Conservation (phyloP, 306 rosid genomes). For the Sphenostylis stenocarpa region DNA sequence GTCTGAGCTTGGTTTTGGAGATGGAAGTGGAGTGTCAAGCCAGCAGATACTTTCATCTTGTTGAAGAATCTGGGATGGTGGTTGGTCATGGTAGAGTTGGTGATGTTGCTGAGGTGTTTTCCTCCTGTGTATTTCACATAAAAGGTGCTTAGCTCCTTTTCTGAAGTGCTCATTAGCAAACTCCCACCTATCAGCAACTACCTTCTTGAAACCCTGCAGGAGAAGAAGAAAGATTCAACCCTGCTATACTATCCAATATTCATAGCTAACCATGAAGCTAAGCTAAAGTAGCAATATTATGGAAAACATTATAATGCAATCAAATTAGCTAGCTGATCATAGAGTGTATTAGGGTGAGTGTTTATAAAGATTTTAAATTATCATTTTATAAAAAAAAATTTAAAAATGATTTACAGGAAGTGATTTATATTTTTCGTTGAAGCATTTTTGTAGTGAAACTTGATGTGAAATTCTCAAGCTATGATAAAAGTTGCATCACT, state of each 20-base stretch:
- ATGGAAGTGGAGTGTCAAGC: conserved; percentile 37
- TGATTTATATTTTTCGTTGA: neutral
- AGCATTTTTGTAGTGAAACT: neutral
- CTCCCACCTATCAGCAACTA: conserved; percentile 74
- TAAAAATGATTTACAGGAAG: neutral
- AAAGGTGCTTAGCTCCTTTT: conserved; percentile 59
- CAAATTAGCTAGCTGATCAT: neutral
- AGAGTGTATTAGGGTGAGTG: neutral
- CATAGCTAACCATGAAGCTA: conserved; percentile 1
- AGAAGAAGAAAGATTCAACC: neutral
- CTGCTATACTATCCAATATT: neutral
- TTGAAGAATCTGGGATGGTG: conserved; percentile 20
- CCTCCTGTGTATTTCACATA: conserved; percentile 65
- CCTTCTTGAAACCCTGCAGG: conserved; percentile 68
- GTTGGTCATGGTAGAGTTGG: conserved; percentile 33
- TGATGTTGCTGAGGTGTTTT: conserved; percentile 51
- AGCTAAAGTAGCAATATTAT: neutral
- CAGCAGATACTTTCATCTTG: conserved; percentile 30
- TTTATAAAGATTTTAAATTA: neutral
- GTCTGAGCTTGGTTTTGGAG: conserved; percentile 35
- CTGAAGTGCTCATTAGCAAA: conserved; percentile 66
- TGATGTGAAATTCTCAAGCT: neutral
- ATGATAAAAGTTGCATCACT: neutral
- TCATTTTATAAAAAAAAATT: neutral
- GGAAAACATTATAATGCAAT: neutral